Conservation (phyloP, 257 asterid genomes). For the Penstemon newberryi region DNA sequence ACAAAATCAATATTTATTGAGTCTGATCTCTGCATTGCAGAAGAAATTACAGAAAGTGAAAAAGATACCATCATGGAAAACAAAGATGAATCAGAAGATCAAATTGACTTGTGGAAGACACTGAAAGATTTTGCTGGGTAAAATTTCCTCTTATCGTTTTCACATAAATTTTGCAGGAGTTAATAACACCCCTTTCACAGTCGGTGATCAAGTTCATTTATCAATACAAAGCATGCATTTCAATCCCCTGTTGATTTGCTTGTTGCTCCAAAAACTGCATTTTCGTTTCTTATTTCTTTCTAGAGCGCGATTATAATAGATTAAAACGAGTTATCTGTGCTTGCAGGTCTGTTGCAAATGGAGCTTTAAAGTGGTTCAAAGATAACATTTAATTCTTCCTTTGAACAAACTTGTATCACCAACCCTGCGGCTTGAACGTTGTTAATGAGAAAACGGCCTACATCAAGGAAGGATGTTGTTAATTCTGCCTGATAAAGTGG, state of each 20-base stretch:
- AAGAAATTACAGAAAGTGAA: constrained; percentile 47
- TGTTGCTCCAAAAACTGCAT: constrained; percentile 6
- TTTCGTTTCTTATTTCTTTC: neutral
- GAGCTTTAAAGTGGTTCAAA: constrained; percentile 76
- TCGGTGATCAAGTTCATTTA: neutral
- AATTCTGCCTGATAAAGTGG: constrained; percentile 26
- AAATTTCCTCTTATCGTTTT: constrained; percentile 20
- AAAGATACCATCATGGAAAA: constrained; percentile 38
- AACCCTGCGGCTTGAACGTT: neutral
- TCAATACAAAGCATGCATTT: constrained; percentile 1
- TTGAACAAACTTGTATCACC: neutral
- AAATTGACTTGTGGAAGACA: constrained; percentile 65
- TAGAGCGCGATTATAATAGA: neutral
- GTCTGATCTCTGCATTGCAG: constrained; percentile 40
- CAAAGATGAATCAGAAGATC: constrained; percentile 54
- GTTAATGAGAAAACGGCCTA: neutral
- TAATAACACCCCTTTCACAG: neutral
- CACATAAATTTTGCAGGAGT: neutral
- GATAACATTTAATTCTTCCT: constrained; percentile 50
- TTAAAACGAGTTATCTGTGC: constrained; percentile 1
- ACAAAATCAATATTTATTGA: too few species aligned
- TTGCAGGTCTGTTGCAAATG: constrained; percentile 71
- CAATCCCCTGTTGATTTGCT: neutral
- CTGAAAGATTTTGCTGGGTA: constrained; percentile 90
- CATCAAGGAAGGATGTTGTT: constrained; percentile 3